Percentiles rank a stretch among this genome's conserved stretches.
phyloP scores from a whole-genome alignment of 306 rosid genomes.

The Inga leiocalycina region DNA sequence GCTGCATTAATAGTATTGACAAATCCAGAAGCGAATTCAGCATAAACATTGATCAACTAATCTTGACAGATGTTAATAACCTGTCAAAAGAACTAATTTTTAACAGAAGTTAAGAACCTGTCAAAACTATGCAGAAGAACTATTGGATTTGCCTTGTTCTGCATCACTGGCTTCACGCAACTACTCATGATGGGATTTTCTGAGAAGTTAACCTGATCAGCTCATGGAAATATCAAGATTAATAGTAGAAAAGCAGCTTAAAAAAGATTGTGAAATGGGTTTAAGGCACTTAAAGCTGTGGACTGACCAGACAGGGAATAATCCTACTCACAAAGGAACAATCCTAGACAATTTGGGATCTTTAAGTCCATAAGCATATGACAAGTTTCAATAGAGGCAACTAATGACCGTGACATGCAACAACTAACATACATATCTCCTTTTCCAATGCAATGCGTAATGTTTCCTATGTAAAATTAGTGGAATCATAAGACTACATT shows the following conservation, averaged over 20 bases:
- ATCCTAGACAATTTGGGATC: not conserved
- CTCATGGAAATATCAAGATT: constrained; percentile 22
- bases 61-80: constrained; percentile 37
- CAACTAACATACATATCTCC: not conserved
- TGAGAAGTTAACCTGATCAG: constrained; percentile 53
- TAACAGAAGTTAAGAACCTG: constrained; percentile 49
- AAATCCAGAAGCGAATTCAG: constrained; percentile 31
- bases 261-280: not conserved
- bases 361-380: not conserved
- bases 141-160: constrained; percentile 56
- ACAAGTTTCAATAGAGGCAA: not conserved
- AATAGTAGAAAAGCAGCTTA: not conserved
- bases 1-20: constrained; percentile 55
- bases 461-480: not conserved
- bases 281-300: not conserved
- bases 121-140: constrained; percentile 92
- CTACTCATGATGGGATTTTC: constrained; percentile 69
- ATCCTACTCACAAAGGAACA: not conserved
- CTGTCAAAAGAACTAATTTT: constrained; percentile 58
- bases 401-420: not conserved
- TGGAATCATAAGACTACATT: not conserved
- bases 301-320: not conserved
- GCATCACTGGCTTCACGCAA: constrained; percentile 64
- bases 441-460: not conserved
- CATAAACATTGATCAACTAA: constrained; percentile 10